phyloP scores from a whole-genome alignment of 2,329 filamentous ascomycete species.

The Penicillium sp. region DNA sequence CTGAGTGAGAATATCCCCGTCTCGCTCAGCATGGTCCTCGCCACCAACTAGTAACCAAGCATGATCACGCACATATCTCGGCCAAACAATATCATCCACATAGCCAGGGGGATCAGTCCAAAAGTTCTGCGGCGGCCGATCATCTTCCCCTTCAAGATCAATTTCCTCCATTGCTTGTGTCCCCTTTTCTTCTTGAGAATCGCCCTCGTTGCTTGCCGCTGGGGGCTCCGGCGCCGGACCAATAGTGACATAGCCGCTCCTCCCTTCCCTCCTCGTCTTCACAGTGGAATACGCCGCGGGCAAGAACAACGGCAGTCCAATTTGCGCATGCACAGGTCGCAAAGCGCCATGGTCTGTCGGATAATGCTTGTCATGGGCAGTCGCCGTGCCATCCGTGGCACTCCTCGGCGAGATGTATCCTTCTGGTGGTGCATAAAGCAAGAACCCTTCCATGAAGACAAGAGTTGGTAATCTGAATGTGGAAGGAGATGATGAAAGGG shows the following conservation, averaged over 20 bases:
- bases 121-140: conserved; percentile 61
- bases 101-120: conserved; percentile 94
- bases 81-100: conserved; percentile 92
- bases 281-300: conserved; percentile 55
- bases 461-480: conserved; percentile 36
- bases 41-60: conserved; percentile 68
- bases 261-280: conserved; percentile 36
- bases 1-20: conserved; percentile 37
- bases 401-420: neutral
- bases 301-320: conserved; percentile 76
- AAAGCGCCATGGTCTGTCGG: conserved; percentile 11
- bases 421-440: conserved; percentile 60
- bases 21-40: conserved; percentile 53
- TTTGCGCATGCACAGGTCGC: conserved; percentile 25
- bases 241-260: conserved; percentile 45
- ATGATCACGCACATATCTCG: conserved; percentile 80
- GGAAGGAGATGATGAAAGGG: neutral
- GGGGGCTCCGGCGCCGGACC: conserved; percentile 30
- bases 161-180: conserved; percentile 9
- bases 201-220: too few species aligned
- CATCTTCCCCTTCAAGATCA: conserved; percentile 27
- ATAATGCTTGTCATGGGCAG: conserved; percentile 12
- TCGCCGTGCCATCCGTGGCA: neutral
- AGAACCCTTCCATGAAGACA: conserved; percentile 80
- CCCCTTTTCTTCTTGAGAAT: neutral